phyloP scores from a whole-genome alignment of 257 asterid species.

The Capsicum pubescens region DNA sequence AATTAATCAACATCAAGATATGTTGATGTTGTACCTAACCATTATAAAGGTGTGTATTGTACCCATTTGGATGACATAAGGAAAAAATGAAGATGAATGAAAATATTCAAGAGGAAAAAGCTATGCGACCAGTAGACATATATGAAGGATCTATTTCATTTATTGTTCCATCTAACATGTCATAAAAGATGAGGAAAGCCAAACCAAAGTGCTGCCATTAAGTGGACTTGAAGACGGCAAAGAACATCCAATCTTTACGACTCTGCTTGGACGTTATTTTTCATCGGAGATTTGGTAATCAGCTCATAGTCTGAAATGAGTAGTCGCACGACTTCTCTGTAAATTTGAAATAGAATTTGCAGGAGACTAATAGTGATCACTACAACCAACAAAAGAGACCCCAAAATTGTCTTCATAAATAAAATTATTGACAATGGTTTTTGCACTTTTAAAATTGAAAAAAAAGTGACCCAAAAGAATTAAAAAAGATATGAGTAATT shows the following conservation, averaged over 20 bases:
- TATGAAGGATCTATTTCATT: not conserved
- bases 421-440: too few relatives aligned
- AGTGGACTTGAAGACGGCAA: not conserved
- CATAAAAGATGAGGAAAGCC: not conserved
- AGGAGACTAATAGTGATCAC: not conserved
- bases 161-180: not conserved
- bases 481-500: too few relatives aligned
- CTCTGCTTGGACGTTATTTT: not conserved
- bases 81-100: not conserved
- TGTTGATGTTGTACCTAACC: not conserved
- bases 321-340: not conserved
- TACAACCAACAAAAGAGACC: too few relatives aligned
- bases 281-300: not conserved
- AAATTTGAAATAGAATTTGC: not conserved
- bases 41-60: not conserved
- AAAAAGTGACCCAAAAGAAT: too few relatives aligned
- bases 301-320: not conserved
- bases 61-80: not conserved
- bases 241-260: not conserved
- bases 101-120: not conserved
- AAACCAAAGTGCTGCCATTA: not conserved
- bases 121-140: not conserved
- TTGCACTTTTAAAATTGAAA: too few relatives aligned
- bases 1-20: not conserved
- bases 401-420: too few relatives aligned